phyloP scores from a whole-genome alignment of 257 asterid species.

The Jacaranda mimosifolia region DNA sequence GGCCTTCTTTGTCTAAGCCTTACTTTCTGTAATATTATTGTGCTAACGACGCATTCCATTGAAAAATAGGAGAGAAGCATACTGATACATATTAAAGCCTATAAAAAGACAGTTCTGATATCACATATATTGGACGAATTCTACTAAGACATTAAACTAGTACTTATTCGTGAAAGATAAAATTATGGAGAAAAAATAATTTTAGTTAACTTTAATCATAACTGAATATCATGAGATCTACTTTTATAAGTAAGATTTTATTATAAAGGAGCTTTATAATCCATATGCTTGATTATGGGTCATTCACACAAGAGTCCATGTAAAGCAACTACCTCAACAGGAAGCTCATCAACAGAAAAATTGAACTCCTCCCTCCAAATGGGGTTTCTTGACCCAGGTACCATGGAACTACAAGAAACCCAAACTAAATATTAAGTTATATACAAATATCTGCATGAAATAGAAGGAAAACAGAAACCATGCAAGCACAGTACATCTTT shows the following conservation, averaged over 20 bases:
- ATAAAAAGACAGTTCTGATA: conserved; percentile 5
- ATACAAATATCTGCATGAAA: conserved; percentile 31
- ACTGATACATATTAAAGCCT: not conserved
- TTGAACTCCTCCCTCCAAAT: conserved; percentile 97
- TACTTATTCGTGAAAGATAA: conserved; percentile 14
- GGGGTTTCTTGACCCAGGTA: conserved; percentile 98
- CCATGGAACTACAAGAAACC: conserved; percentile 81
- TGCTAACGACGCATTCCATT: conserved; percentile 20
- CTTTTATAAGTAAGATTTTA: conserved; percentile 15
- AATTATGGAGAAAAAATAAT: not conserved
- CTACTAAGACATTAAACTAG: conserved; percentile 22
- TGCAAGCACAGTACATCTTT: not conserved
- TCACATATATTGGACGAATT: conserved; percentile 17
- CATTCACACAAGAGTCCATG: conserved; percentile 33
- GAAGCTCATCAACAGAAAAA: conserved; percentile 86
- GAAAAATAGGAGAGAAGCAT: not conserved
- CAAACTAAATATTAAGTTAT: conserved; percentile 19
- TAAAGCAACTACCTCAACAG: conserved; percentile 69
- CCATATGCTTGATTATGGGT: conserved; percentile 7
- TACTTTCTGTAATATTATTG: not conserved
- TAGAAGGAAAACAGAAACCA: not conserved
- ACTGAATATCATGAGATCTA: not conserved
- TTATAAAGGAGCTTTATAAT: not conserved
- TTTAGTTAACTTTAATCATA: conserved; percentile 18
- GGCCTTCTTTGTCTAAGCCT: not conserved